Percentiles rank a stretch among this genome's conserved stretches.
phyloP scores from a whole-genome alignment of 2,329 filamentous ascomycete genomes.

The Aspergillus niger region DNA sequence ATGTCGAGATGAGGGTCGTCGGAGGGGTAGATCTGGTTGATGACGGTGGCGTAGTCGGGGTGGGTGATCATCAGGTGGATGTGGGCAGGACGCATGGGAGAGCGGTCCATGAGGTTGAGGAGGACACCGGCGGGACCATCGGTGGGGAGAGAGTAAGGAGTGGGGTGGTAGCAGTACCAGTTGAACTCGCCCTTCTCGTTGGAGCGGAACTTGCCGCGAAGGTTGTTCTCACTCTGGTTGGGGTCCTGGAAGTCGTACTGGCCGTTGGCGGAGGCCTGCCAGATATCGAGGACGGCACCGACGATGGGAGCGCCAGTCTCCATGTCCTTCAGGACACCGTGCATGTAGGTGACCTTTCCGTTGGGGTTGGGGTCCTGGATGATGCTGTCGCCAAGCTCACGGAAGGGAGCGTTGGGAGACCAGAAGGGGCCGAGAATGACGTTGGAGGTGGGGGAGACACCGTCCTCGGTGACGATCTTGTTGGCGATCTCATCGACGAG shows the following conservation, averaged over 20 bases:
- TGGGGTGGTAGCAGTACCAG: conserved; percentile 75
- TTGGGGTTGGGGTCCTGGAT: conserved; percentile 62
- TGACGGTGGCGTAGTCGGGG: conserved; percentile 58
- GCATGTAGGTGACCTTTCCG: conserved; percentile 66
- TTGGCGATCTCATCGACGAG: conserved; percentile 81
- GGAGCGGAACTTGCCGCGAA: conserved; percentile 73
- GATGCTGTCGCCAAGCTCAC: conserved; percentile 65
- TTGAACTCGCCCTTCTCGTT: conserved; percentile 68
- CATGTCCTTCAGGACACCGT: conserved; percentile 67
- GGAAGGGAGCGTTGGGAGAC: conserved; percentile 73
- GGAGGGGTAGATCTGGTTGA: conserved; percentile 61
- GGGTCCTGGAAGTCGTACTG: conserved; percentile 77
- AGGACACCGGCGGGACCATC: conserved; percentile 61
- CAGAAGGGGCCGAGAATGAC: conserved; percentile 78
- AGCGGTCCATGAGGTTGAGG: conserved; percentile 57
- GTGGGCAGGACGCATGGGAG: conserved; percentile 63
- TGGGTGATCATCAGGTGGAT: conserved; percentile 61
- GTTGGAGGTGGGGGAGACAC: conserved; percentile 69
- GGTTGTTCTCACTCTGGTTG: conserved; percentile 71
- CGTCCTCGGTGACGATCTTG: conserved; percentile 62
- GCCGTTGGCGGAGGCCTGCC: conserved; percentile 75
- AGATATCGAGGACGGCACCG: conserved; percentile 73
- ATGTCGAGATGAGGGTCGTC: conserved; percentile 60
- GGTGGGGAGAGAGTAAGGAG: conserved; percentile 69
- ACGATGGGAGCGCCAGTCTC: conserved; percentile 67